phyloP scores from a whole-genome alignment of 208 protist genomes.

The Crithidia acanthocephali region DNA sequence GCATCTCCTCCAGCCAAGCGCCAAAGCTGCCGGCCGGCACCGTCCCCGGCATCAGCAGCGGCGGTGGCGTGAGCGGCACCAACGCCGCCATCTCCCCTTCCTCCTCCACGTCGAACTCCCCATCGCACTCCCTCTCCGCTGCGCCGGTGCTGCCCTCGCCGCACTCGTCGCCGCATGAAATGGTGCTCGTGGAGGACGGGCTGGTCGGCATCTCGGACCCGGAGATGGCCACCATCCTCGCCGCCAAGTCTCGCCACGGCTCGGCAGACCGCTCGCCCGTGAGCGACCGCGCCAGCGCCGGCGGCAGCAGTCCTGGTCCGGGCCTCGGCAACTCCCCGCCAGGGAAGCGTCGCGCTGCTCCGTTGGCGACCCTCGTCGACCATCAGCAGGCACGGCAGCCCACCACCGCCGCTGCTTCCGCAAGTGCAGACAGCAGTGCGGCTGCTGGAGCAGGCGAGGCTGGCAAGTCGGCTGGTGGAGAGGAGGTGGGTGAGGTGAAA shows the following conservation, averaged over 20 bases:
- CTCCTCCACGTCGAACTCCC: slow-evolving; percentile 10
- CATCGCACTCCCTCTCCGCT: not conserved
- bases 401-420: slow-evolving; percentile 9
- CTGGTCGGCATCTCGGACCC: slow-evolving; percentile 42
- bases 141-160: slow-evolving; percentile 21
- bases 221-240: slow-evolving; percentile 37
- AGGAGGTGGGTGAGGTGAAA: not conserved
- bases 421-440: slow-evolving; percentile 4
- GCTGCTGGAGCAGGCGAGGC: not conserved
- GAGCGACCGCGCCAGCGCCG: slow-evolving; percentile 17
- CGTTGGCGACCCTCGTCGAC: slow-evolving; percentile 58
- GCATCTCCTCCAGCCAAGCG: slow-evolving; percentile 28
- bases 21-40: slow-evolving; percentile 12
- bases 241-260: slow-evolving; percentile 32
- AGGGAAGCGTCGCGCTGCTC: slow-evolving; percentile 37
- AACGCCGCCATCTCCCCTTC: slow-evolving; percentile 2
- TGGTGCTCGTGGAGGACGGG: slow-evolving; percentile 32
- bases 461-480: not conserved
- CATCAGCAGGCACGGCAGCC: slow-evolving; percentile 60
- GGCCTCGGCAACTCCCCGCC: not conserved
- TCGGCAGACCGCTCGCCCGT: slow-evolving; percentile 24
- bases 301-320: slow-evolving; percentile 9
- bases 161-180: slow-evolving; percentile 25
- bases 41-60: not conserved
- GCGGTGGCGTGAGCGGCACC: not conserved